Base-by-base conservation (phyloP, 2,329 filamentous ascomycete species). In the Magnaporthiopsis rhizophila region DNA sequence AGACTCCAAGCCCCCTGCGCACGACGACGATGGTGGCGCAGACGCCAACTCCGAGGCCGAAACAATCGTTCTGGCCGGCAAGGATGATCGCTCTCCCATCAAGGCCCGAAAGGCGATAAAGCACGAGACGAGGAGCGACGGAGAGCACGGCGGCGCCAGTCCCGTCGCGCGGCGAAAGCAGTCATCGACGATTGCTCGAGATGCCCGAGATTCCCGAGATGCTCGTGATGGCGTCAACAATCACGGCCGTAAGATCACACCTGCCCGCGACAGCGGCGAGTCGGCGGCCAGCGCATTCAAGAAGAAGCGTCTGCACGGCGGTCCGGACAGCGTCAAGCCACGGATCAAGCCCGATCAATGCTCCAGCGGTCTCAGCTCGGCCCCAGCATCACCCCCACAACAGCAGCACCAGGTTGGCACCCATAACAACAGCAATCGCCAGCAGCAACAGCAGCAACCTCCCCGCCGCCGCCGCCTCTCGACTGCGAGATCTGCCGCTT, bases 41-140 rank as follows among this genome's bases (percentile, higher is more conserved):
- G 86, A 87, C 65, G 86, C 82, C 71, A 86, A 88, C 69, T 90
- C 88, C 1, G 88, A 90, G 71, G 87, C 88, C 61, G 88, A 90
- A 76, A 90, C 88, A 18, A 88, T 90, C 67, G 87, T 90, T 50
- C 74, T 89, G 45, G 82, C 86, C 13, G 85, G 85, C 34, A 89
- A 88, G 71, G 83, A 88, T 72, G 30, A 64, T 18, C 78, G 85
- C 70, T 88, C 86, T 30, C 86, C 85, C 0, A 84, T 85, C 65
- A 88, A 88, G 74, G 79, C 79, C 65, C 82, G 85, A 65, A 88
- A 88, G 74, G 78, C 84, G 60, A 82, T 84, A 70, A 88, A 87
- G 72, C 84, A 88, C 68, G 87, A 89, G 72, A 85, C 87, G 71
- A 83, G 79, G 70, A 84, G 81, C 69, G 85, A 86, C 65, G 80